Percentiles rank a stretch among this genome's conserved stretches.
These are phyloP conservation scores for Colletotrichum incanum DNA, from an alignment of 2,329 filamentous ascomycete species.

Conservation along the genomic window DNA sequence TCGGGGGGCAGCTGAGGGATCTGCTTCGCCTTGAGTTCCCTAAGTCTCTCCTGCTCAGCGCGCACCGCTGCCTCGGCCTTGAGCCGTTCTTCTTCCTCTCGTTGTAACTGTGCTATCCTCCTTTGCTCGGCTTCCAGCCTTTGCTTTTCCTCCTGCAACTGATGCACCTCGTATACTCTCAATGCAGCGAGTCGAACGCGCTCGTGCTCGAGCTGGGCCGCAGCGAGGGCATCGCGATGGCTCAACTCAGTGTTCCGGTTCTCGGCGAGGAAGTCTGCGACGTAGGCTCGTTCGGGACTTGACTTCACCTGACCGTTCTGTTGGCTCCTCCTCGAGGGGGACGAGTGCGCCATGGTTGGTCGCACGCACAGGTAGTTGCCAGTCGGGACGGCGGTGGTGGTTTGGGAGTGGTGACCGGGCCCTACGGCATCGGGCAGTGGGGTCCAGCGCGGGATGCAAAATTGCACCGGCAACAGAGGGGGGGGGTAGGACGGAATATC, in stretches of 20 bases:
- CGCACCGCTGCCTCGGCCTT: conserved; percentile 61
- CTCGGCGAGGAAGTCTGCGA: conserved; percentile 74
- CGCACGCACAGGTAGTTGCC: conserved; percentile 33
- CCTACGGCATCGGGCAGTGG: conserved; percentile 39
- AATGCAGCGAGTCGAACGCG: conserved; percentile 70
- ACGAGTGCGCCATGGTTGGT: conserved; percentile 60
- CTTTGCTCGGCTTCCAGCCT: conserved; percentile 60
- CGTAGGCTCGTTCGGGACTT: conserved; percentile 63
- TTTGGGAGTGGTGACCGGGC: conserved; percentile 30
- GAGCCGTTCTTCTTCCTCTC: conserved; percentile 63
- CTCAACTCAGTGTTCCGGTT: conserved; percentile 74
- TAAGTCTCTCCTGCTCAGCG: conserved; percentile 64
- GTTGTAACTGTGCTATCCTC: conserved; percentile 61
- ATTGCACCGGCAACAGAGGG: conserved; percentile 22
- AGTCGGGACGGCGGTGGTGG: conserved; percentile 8
- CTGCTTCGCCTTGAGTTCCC: conserved; percentile 62
- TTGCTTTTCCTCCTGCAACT: conserved; percentile 61
- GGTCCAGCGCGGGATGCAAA: conserved; percentile 35
- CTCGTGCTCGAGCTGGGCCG: conserved; percentile 77
- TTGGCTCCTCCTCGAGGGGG: conserved; percentile 55
- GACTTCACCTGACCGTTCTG: conserved; percentile 54
- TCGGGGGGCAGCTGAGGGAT: conserved; percentile 61
- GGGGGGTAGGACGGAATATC: not conserved
- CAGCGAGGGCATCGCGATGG: conserved; percentile 77
- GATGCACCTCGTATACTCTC: conserved; percentile 64